Percentiles rank a stretch among this genome's conserved stretches.
phyloP scores from a whole-genome alignment of 805 yeast species.

The Kazachstania psychrophila region DNA sequence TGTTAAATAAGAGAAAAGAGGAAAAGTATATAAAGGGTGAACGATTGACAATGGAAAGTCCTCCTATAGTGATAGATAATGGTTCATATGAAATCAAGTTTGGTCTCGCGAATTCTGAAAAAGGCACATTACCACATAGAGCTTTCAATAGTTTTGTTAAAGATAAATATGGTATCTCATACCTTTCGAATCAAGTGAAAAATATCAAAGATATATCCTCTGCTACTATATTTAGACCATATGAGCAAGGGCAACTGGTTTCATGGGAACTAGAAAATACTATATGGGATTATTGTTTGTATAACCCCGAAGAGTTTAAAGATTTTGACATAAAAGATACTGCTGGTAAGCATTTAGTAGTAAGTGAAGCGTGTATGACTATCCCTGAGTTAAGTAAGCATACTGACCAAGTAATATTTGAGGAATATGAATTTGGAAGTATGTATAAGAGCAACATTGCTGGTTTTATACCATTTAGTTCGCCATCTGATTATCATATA shows the following conservation, averaged over 20 bases:
- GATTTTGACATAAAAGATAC: conserved; percentile 38
- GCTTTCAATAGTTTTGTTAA: conserved; percentile 65
- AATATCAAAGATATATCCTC: conserved; percentile 67
- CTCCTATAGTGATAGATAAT: conserved; percentile 64
- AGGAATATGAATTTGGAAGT: conserved; percentile 75
- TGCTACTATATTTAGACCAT: conserved; percentile 67
- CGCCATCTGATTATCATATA: conserved; percentile 9
- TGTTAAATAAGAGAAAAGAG: no score
- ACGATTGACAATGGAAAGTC: conserved; percentile 21
- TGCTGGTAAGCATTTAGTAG: conserved; percentile 50
- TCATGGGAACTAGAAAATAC: conserved; percentile 88
- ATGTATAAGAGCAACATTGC: conserved; percentile 59
- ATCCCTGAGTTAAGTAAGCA: conserved; percentile 73
- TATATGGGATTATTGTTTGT: conserved; percentile 78
- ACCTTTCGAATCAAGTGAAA: conserved; percentile 61
- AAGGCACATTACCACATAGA: conserved; percentile 34
- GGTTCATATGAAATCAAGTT: conserved; percentile 78
- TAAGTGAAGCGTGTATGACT: conserved; percentile 76
- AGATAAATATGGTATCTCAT: conserved; percentile 64
- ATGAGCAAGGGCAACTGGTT: conserved; percentile 77
- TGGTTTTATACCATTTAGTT: conserved; percentile 55
- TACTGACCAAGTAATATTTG: conserved; percentile 87
- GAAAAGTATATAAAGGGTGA: no score
- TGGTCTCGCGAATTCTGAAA: conserved; percentile 38
- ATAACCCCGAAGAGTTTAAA: conserved; percentile 35